Evolutionary conservation across 164 flowering plant genomes (phyloP).

Genomic region (Piper betle): DNA sequence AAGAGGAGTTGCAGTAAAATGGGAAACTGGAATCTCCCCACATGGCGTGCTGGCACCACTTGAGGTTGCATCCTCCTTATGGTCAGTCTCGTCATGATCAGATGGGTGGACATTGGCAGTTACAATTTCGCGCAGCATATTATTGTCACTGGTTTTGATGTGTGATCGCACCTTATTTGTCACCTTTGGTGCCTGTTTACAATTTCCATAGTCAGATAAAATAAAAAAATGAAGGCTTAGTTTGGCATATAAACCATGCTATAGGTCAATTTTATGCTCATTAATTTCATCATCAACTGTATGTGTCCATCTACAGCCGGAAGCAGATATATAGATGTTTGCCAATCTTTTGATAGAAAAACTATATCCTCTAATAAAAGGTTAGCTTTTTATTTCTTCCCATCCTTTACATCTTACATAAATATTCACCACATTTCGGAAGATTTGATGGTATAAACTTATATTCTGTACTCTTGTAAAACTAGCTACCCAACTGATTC

Average conservation of each 20-base stretch:
- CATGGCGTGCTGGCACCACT: slow-evolving; percentile 96
- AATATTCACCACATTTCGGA: no score
- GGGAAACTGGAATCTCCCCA: slow-evolving; percentile 36
- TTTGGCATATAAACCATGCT: neutral
- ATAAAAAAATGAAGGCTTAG: neutral
- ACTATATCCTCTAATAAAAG: no score
- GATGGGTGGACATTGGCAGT: slow-evolving; percentile 55
- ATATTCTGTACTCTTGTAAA: no score
- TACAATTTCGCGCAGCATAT: slow-evolving; percentile 37
- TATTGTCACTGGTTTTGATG: slow-evolving; percentile 40
- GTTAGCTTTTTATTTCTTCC: no score
- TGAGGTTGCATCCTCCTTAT: slow-evolving; percentile 70
- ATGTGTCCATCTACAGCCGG: no score
- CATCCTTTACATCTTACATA: no score
- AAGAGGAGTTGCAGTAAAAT: slow-evolving; percentile 34
- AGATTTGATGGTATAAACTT: no score
- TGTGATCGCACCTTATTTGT: slow-evolving; percentile 68
- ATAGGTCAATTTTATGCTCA: no score
- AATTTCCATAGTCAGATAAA: neutral
- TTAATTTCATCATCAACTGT: no score
- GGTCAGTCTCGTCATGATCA: slow-evolving; percentile 57
- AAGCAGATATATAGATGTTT: no score
- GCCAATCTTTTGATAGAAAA: no score
- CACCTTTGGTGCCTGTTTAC: slow-evolving; percentile 61
- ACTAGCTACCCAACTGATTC: no score